Conservation (phyloP, 192 early-diverging fungal genomes). For the Entomortierella lignicola region DNA sequence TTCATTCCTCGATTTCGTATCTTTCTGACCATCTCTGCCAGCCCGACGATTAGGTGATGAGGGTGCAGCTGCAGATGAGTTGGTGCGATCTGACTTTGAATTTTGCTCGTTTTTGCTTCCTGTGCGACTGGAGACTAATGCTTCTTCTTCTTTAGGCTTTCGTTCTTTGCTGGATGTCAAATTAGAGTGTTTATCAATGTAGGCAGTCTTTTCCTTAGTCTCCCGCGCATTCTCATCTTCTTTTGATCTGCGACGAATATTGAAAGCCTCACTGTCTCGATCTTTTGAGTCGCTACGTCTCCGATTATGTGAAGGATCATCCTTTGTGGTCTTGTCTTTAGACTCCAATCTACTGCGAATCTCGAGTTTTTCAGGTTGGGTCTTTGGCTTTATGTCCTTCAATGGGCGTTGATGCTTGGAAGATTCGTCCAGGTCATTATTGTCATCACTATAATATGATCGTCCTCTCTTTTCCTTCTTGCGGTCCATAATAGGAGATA, state of each 20-base stretch:
- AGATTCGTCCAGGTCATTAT: slow-evolving; percentile 12
- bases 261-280: background rate
- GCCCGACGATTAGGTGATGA: slow-evolving; percentile 21
- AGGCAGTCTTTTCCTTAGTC: slow-evolving; percentile 30
- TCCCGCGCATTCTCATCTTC: slow-evolving; percentile 29
- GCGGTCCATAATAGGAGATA: slow-evolving; percentile 30
- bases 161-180: slow-evolving; percentile 8
- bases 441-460: slow-evolving; percentile 23
- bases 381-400: slow-evolving; percentile 8
- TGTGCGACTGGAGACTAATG: slow-evolving; percentile 3
- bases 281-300: slow-evolving; percentile 25
- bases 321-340: slow-evolving; percentile 8
- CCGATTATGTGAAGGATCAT: background rate
- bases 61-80: slow-evolving; percentile 12
- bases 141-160: slow-evolving; percentile 26
- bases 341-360: slow-evolving; percentile 28
- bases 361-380: background rate
- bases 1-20: slow-evolving; percentile 25
- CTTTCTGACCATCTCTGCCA: slow-evolving; percentile 27
- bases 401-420: background rate
- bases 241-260: slow-evolving; percentile 16
- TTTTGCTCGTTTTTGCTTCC: slow-evolving; percentile 17
- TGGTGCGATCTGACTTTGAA: slow-evolving; percentile 31
- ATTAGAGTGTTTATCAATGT: slow-evolving; percentile 12
- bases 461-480: slow-evolving; percentile 9